phyloP scores from a whole-genome alignment of 305 asterid genomes.

The Fraxinus platypoda region DNA sequence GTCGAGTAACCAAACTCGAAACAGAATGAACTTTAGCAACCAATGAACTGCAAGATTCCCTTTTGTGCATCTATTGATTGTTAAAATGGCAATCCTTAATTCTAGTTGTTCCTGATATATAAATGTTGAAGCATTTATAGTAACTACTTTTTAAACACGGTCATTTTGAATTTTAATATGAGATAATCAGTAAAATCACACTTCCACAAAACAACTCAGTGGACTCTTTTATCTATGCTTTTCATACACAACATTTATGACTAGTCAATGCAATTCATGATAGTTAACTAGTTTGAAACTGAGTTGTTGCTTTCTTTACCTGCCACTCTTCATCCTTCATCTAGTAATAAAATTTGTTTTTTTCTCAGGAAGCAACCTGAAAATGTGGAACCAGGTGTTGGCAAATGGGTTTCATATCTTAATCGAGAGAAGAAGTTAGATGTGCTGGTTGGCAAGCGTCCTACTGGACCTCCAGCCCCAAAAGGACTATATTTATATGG shows the following conservation, averaged over 20 bases:
- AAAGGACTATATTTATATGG: constrained; percentile 90
- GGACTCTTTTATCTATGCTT: not conserved
- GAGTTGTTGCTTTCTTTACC: constrained; percentile 8
- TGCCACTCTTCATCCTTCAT: constrained; percentile 17
- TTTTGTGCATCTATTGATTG: not conserved
- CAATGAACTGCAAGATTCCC: not conserved
- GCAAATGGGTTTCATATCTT: constrained; percentile 98
- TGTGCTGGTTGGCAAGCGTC: constrained; percentile 67
- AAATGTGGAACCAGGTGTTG: constrained; percentile 78
- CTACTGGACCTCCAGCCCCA: constrained; percentile 88
- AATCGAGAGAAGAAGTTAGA: constrained; percentile 92
- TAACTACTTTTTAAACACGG: not conserved
- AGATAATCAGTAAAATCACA: not conserved
- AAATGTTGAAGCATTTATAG: not conserved
- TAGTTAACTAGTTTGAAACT: not conserved
- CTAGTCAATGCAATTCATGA: not conserved
- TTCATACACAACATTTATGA: not conserved
- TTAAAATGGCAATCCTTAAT: not conserved
- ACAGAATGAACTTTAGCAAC: not conserved
- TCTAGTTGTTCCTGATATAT: not conserved
- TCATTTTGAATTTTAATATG: not conserved
- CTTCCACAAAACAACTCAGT: not conserved
- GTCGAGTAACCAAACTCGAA: not conserved
- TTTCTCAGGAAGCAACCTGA: constrained; percentile 45
- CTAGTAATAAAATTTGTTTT: constrained; percentile 18